A percentile compares a stretch with the other conserved stretches of the same genome.
Conservation (phyloP, 371 early-diverging fungal genomes). For the Syncephalastrum sp. region DNA sequence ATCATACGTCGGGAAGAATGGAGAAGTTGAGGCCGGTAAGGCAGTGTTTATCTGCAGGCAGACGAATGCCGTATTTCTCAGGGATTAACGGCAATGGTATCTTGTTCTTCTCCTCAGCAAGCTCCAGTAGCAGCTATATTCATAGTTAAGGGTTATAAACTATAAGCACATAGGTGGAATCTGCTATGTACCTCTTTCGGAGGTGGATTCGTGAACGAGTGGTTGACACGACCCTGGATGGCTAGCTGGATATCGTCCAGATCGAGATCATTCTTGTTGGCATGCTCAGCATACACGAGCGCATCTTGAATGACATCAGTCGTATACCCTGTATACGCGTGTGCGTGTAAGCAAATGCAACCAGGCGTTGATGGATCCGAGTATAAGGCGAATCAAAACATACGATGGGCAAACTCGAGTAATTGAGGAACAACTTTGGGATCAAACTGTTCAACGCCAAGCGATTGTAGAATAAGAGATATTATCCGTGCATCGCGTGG, state of each 20-base stretch:
- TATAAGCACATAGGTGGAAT: neutral
- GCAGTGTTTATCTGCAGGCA: conserved; percentile 91
- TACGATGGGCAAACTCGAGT: conserved; percentile 92
- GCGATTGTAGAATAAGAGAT: conserved; percentile 86
- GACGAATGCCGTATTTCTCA: conserved; percentile 87
- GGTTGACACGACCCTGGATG: conserved; percentile 86
- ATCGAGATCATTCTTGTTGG: conserved; percentile 79
- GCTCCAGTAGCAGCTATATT: conserved; percentile 73
- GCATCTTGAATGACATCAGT: conserved; percentile 96
- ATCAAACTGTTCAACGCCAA: conserved; percentile 95
- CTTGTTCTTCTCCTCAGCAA: conserved; percentile 87
- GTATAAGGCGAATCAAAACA: conserved; percentile 6
- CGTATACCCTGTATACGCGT: conserved; percentile 75
- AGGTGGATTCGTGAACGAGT: conserved; percentile 90
- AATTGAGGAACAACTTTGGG: conserved; percentile 96
- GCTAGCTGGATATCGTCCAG: conserved; percentile 93
- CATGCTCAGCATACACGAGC: conserved; percentile 92
- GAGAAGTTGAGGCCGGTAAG: conserved; percentile 89
- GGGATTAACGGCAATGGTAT: conserved; percentile 85
- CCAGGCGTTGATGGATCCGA: conserved; percentile 2
- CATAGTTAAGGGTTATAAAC: neutral
- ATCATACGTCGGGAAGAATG: conserved; percentile 79
- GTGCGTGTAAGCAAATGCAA: neutral
- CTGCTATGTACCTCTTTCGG: conserved; percentile 71
- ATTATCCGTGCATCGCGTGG: conserved; percentile 94